Percentiles rank a stretch among this genome's conserved stretches.
Evolutionary conservation across 352 stramenopile genomes (phyloP).

Genomic region (Sclerospora graminicola): DNA sequence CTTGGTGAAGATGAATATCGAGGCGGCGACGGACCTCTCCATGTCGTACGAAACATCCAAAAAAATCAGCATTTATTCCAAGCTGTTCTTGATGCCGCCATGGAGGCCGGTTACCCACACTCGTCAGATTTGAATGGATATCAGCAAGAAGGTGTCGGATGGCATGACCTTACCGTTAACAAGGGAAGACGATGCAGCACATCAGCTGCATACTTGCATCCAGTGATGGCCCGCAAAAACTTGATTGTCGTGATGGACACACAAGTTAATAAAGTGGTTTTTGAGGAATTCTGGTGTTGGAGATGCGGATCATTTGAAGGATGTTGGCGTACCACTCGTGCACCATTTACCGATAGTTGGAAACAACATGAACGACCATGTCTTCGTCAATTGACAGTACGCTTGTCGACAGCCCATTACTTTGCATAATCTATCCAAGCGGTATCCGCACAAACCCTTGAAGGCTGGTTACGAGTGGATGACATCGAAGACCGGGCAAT

Average conservation of each 20-base stretch:
- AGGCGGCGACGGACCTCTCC: too few relatives aligned
- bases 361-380: too few relatives aligned
- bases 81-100: conserved; percentile 58
- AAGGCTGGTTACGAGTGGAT: conserved; percentile 68
- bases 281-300: conserved; percentile 71
- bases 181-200: conserved; percentile 60
- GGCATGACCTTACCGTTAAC: conserved; percentile 76
- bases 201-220: too few relatives aligned
- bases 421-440: too few relatives aligned
- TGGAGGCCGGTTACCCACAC: conserved; percentile 34
- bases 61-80: conserved; percentile 65
- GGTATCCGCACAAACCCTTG: conserved; percentile 69
- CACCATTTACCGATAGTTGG: too few relatives aligned
- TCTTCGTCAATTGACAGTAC: conserved; percentile 73
- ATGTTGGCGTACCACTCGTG: conserved; percentile 55
- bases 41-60: conserved; percentile 40
- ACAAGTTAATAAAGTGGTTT: conserved; percentile 65
- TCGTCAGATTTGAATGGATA: conserved; percentile 78
- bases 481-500: conserved; percentile 40
- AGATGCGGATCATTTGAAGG: conserved; percentile 46
- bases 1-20: conserved; percentile 57
- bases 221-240: conserved; percentile 38
- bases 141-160: conserved; percentile 78
- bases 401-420: conserved; percentile 64
- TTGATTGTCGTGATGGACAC: conserved; percentile 64